Percentiles rank a stretch among this genome's conserved stretches.
phyloP scores from a whole-genome alignment of 1,284 basidiomycete species.

The Ustilago bromivora region DNA sequence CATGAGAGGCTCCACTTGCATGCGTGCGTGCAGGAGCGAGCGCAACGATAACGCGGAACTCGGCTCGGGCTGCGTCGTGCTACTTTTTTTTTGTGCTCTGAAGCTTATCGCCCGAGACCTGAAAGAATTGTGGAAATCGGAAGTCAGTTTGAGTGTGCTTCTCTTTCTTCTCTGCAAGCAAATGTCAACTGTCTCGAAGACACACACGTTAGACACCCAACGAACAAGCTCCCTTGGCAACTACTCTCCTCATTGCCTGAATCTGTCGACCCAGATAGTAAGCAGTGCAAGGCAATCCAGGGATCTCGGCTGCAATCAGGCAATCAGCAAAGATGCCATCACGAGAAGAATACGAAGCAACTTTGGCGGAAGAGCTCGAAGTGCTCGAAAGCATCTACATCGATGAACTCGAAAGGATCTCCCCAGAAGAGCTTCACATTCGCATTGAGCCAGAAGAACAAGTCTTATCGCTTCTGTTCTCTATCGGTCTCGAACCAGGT shows the following conservation, averaged over 20 bases:
- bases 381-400: conserved; percentile 96
- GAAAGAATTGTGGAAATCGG: conserved; percentile 31
- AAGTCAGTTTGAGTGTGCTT: conserved; percentile 11
- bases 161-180: conserved; percentile 13
- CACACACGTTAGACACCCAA: too few relatives aligned
- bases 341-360: conserved; percentile 71
- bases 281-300: neutral
- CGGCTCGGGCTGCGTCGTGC: conserved; percentile 3
- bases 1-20: conserved; percentile 20
- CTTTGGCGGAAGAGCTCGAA: conserved; percentile 84
- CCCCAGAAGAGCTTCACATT: conserved; percentile 84
- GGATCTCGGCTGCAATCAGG: neutral
- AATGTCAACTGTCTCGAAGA: neutral
- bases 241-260: too few relatives aligned
- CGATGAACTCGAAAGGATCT: conserved; percentile 90
- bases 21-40: conserved; percentile 26
- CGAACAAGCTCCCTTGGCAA: too few relatives aligned
- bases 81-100: neutral
- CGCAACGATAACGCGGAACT: conserved; percentile 19
- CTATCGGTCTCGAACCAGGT: conserved; percentile 21
- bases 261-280: too few relatives aligned
- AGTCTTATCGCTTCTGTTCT: conserved; percentile 72
- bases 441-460: conserved; percentile 87
- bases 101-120: conserved; percentile 24
- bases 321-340: conserved; percentile 45